Evolutionary conservation across 352 stramenopile genomes (phyloP), one percentile per base, ranked within the genome.

Genomic region (Phytopythium montanum): DNA sequence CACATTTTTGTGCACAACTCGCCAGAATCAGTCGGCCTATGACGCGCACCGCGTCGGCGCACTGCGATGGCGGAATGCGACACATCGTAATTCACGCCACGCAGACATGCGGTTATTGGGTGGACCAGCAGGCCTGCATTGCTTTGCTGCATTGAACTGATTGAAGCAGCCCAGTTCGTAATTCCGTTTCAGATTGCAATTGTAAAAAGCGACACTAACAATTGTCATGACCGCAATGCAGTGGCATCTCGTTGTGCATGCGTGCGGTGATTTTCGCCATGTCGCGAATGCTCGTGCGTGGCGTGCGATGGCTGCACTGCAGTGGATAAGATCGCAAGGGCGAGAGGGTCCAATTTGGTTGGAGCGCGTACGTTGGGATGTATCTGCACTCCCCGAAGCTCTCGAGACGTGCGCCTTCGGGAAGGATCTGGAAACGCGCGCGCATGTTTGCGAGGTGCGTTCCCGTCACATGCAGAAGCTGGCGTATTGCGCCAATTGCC

Each of bases 71-170:
- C 29, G 29, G 29, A 34, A 4, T 34, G 29, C 29, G 29, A 34
- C 29, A 34, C 41, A 48, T 21, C 41, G n/a, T n/a, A n/a, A n/a
- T n/a, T n/a, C n/a, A n/a, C n/a, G 38, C 38, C 38, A 19, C 19
- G 19, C 38, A 45, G 38, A 45, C 38, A 12, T 18, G 38, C 38
- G 16, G 14, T 45, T 36, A 10, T 6, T 36, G 31, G 31, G n/a
- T n/a, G 7, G 31, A 36, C 46, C 26, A 26, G n/a, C n/a, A n/a
- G n/a, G n/a, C n/a, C 26, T 26, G 46, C 46, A 16, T 26, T 53
- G 25, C 46, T 53, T 53, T 53, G 46, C 46, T 36, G 46, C 46
- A n/a, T 53, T 53, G 46, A 53, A 48, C 10, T 45, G 39, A 45
- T 45, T 21, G 18, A 45, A 19, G 31, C 31, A 36, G 31, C 31